Evolutionary conservation across 768 basidiomycete genomes (phyloP), one percentile per base, ranked within the genome.

Genomic region (Terana coerulea): DNA sequence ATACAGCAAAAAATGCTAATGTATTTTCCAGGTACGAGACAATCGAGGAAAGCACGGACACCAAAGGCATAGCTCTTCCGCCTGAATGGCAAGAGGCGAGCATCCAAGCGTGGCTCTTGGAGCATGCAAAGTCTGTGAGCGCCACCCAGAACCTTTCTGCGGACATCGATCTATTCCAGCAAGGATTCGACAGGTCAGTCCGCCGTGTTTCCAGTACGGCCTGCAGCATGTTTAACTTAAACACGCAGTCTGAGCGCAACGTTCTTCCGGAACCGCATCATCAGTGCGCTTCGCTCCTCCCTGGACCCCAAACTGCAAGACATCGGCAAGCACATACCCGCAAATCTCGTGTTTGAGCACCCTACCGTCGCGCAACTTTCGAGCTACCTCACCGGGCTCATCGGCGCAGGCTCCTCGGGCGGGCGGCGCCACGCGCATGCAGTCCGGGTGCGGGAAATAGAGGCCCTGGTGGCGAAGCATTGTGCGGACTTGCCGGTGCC

Each of bases 181-280:
- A 52, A 21, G 51, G 50, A 25, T 56, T 50, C 39, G 54, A 55
- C 29, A 54, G 53, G 53, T 50, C 6, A 2, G 33, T n/a, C 35
- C 29, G 19, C 11, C 34, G 3, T n/a, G 11, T 3, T n/a, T 6
- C 42, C 5, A n/a, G n/a, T n/a, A n/a, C n/a, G n/a, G n/a, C n/a
- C n/a, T 19, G n/a, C 30, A 9, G 30, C 2, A 21, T 31, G 9
- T 21, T 12, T 6, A 15, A 35, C 43, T 36, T 14, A 33, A 3
- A 3, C 15, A 14, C 17, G n/a, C 21, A 56, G 55, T 47, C 36
- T 57, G 25, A 39, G 42, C 26, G 50, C 55, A 8, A 56, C 55
- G 5, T 56, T 52, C 55, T 46, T 56, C 21, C 55, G 50, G 19
- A 52, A 46, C 39, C 50, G 55, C 45, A 56, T 56, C 40, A 39